Conservation (phyloP, 1,139 yeast genomes). For the Blastobotrys illinoisensis region DNA sequence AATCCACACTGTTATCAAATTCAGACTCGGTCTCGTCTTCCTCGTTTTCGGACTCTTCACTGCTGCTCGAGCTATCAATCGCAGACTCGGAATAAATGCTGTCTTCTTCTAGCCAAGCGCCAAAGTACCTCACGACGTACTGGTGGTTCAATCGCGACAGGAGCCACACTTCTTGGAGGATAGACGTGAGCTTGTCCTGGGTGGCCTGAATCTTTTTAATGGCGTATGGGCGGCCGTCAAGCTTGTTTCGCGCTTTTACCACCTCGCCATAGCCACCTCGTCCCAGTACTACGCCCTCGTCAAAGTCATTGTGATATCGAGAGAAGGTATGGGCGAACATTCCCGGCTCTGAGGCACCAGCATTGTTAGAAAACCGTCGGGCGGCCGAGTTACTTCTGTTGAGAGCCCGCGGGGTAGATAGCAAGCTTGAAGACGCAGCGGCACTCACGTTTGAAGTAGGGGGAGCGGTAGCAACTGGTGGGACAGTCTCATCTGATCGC, state of each 20-base stretch:
- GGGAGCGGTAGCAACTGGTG: not conserved
- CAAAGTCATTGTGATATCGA: slow-evolving; percentile 77
- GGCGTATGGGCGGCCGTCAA: slow-evolving; percentile 94
- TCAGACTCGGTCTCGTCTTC: slow-evolving; percentile 18
- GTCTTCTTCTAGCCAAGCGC: slow-evolving; percentile 92
- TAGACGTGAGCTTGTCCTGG: slow-evolving; percentile 69
- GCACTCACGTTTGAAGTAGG: not conserved
- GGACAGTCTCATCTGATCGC: slow-evolving; percentile 47
- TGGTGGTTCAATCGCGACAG: slow-evolving; percentile 91
- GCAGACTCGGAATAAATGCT: slow-evolving; percentile 32
- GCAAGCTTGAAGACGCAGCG: not conserved
- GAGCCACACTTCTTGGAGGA: slow-evolving; percentile 84
- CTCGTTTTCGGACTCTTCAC: slow-evolving; percentile 15
- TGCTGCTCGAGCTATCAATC: slow-evolving; percentile 20
- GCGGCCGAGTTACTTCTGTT: not conserved
- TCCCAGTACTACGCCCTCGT: slow-evolving; percentile 88
- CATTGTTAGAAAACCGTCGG: not conserved
- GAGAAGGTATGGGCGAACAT: slow-evolving; percentile 33
- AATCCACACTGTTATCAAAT: not conserved
- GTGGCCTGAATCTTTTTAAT: slow-evolving; percentile 85
- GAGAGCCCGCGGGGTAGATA: not conserved
- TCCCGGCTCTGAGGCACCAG: not conserved
- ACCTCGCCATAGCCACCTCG: slow-evolving; percentile 98
- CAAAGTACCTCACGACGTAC: slow-evolving; percentile 90
- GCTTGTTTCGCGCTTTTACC: slow-evolving; percentile 84